Percentiles rank a stretch among this genome's conserved stretches.
Conservation (phyloP, 176 grass and related monocot species). For the Phoenix roebelenii region DNA sequence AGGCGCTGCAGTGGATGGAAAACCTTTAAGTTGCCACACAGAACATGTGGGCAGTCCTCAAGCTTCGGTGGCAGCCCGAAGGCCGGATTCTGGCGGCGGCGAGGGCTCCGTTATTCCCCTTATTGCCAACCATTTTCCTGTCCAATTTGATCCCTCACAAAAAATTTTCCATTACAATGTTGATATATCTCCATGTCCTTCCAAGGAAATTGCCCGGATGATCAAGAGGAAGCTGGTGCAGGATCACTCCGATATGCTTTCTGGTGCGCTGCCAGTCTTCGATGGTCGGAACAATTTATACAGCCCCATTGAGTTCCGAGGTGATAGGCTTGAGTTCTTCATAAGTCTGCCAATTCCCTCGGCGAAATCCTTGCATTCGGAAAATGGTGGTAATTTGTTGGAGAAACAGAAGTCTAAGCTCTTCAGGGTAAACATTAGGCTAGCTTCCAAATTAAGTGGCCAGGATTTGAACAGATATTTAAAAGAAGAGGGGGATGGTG, state of each 20-base stretch:
- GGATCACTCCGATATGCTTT: constrained; percentile 55
- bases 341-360: constrained; percentile 44
- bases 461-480: constrained; percentile 62
- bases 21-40: constrained; percentile 15
- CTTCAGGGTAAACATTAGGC: constrained; percentile 70
- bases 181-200: constrained; percentile 62
- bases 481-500: constrained; percentile 39
- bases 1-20: constrained; percentile 6
- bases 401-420: constrained; percentile 41
- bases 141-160: constrained; percentile 48
- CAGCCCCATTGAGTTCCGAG: constrained; percentile 64
- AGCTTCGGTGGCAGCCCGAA: constrained; percentile 21
- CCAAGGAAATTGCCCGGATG: constrained; percentile 75
- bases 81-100: constrained; percentile 58
- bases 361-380: background rate
- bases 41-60: constrained; percentile 21
- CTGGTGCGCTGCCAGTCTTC: constrained; percentile 46
- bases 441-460: constrained; percentile 65
- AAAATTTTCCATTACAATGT: constrained; percentile 81
- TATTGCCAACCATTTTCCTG: constrained; percentile 76
- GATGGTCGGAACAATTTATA: constrained; percentile 84
- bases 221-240: constrained; percentile 83
- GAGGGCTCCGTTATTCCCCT: constrained; percentile 51
- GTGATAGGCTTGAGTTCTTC: constrained; percentile 52
- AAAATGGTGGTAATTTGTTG: constrained; percentile 12